phyloP scores from a whole-genome alignment of 768 basidiomycete species.

The Hortiboletus campestris region DNA sequence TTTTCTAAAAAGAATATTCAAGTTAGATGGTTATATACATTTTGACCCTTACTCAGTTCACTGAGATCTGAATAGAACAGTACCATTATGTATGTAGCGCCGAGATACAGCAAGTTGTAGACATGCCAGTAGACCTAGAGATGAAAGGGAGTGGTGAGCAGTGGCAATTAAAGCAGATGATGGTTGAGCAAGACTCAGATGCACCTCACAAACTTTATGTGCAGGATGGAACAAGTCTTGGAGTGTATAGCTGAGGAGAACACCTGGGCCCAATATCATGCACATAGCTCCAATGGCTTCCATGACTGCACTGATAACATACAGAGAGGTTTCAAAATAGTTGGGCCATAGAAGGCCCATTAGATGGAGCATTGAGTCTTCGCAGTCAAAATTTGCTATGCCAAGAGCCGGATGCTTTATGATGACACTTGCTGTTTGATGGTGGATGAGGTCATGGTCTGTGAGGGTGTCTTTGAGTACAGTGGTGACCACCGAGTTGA shows the following conservation, averaged over 20 bases:
- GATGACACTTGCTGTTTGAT: conserved; percentile 97
- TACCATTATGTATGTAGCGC: conserved; percentile 87
- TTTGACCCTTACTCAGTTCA: conserved; percentile 88
- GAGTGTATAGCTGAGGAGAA: conserved; percentile 86
- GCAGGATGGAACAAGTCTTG: conserved; percentile 98
- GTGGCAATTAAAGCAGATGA: background rate
- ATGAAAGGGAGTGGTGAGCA: conserved; percentile 1
- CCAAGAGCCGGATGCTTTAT: conserved; percentile 98
- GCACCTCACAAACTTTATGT: conserved; percentile 91
- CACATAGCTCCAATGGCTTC: conserved; percentile 98
- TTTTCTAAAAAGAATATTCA: conserved; percentile 30
- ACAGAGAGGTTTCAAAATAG: conserved; percentile 96
- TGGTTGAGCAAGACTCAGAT: conserved; percentile 19
- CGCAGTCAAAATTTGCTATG: conserved; percentile 93
- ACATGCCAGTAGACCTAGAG: conserved; percentile 82
- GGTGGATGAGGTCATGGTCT: conserved; percentile 96
- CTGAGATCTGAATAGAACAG: conserved; percentile 93
- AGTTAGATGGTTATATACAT: conserved; percentile 61
- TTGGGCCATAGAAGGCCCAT: conserved; percentile 99
- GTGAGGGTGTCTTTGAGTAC: conserved; percentile 97
- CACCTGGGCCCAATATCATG: conserved; percentile 90
- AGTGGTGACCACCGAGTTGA: conserved; percentile 90
- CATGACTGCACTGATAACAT: conserved; percentile 98
- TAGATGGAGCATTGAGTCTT: conserved; percentile 96
- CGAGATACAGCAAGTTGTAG: conserved; percentile 93